A percentile compares a stretch with the other conserved stretches of the same genome.
Evolutionary conservation across 2,329 filamentous ascomycete genomes (phyloP).

Genomic region (Nemania serpens): DNA sequence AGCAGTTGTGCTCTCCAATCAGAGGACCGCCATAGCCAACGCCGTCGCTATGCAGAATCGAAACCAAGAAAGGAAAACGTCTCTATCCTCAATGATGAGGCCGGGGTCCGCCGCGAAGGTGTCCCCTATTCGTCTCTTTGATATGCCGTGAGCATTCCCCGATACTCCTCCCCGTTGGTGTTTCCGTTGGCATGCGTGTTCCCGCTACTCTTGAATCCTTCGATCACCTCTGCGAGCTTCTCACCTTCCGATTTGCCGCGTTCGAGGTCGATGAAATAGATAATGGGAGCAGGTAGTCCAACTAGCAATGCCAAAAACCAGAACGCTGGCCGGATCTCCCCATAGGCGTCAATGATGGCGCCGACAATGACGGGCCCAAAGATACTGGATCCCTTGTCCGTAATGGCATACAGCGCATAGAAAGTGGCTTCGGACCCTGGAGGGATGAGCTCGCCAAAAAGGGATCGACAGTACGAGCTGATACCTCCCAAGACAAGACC

Average conservation of each 20-base stretch:
- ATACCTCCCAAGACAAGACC: constrained; percentile 93
- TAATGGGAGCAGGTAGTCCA: constrained; percentile 79
- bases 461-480: constrained; percentile 85
- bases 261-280: constrained; percentile 84
- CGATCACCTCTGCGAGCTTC: constrained; percentile 64
- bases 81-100: neutral
- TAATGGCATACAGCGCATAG: constrained; percentile 95
- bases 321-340: constrained; percentile 84
- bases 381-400: constrained; percentile 91
- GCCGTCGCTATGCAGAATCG: constrained; percentile 50
- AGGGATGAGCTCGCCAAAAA: constrained; percentile 93
- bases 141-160: constrained; percentile 44
- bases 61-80: constrained; percentile 1
- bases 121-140: constrained; percentile 42
- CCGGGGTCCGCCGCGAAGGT: constrained; percentile 7
- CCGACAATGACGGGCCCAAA: constrained; percentile 96
- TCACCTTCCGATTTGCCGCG: constrained; percentile 72
- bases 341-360: constrained; percentile 82
- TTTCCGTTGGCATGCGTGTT: constrained; percentile 27
- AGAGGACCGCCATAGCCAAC: constrained; percentile 37
- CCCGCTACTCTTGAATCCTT: constrained; percentile 51
- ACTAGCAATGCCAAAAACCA: constrained; percentile 90
- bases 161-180: constrained; percentile 38
- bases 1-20: neutral
- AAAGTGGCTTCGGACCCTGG: constrained; percentile 95